Base-by-base conservation (phyloP, 164 flowering plant genomes). In the Euptelea pleiosperma region DNA sequence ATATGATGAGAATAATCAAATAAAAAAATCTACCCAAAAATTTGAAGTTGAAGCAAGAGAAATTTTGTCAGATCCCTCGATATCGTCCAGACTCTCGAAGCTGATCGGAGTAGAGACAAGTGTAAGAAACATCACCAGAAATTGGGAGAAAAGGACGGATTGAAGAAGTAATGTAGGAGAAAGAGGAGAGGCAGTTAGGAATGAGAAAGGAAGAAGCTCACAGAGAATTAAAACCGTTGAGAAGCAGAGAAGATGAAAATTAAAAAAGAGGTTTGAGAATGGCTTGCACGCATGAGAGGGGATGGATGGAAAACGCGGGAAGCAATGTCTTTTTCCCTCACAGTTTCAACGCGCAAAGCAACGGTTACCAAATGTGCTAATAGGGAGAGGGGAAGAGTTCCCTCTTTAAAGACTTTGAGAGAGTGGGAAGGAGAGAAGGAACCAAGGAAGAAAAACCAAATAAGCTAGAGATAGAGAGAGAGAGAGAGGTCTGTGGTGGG, bases 221-320 rank as follows among this genome's bases (percentile, higher is more conserved):
- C 18, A 14, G 29, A 36, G 41, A 24, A 21, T 33, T 18, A 36
- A 16, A n/a, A n/a, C n/a, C n/a, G n/a, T n/a, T n/a, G n/a, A n/a
- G n/a, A n/a, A n/a, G n/a, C n/a, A n/a, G n/a, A n/a, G n/a, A 49
- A 49, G n/a, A 37, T 31, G 22, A 18, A 30, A 39, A 39, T 30
- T 21, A 16, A 9, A 28, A 18, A 15, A 37, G 43, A 12, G 44
- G 44, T 11, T 30, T 62, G 58, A 25, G 29, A 25, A 45, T 43
- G 64, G 36, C 71, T 67, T 67, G 66, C 50, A 67, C 71, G 62
- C 71, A 67, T 67, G 54, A 61, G 24, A 14, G 41, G 46, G 16
- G 48, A 25, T 21, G 36, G 36, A 41, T 47, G 63, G 59, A 60
- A 54, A 67, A 61, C 56, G 61, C 62, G 61, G 65, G 45, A 61